These are phyloP conservation scores for Plectosphaerella sp. DNA, from an alignment of 2,329 filamentous ascomycete species.

Conservation along the genomic window DNA sequence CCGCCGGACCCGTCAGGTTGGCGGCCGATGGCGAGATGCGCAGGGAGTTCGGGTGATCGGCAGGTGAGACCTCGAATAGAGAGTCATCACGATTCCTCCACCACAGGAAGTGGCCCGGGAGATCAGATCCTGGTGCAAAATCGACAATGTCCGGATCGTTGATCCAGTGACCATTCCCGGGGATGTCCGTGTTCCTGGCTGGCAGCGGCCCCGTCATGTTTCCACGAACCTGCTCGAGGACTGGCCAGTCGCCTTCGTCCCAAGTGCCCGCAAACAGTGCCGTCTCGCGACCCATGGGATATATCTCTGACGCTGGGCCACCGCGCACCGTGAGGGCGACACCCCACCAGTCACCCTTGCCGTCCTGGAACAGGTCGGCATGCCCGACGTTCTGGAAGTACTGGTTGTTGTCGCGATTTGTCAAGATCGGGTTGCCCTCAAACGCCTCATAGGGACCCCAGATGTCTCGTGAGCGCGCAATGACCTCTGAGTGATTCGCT, in stretches of 20 bases:
- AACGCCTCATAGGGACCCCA: slow-evolving; percentile 38
- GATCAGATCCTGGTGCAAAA: slow-evolving; percentile 28
- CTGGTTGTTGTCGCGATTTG: slow-evolving; percentile 28
- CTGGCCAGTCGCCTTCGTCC: slow-evolving; percentile 43
- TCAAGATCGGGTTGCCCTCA: slow-evolving; percentile 39
- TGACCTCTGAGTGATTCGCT: slow-evolving; percentile 33
- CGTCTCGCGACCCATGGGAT: slow-evolving; percentile 51
- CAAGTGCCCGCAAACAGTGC: slow-evolving; percentile 44
- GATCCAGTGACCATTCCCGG: slow-evolving; percentile 36
- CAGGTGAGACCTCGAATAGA: slow-evolving; percentile 30
- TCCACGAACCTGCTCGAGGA: slow-evolving; percentile 35
- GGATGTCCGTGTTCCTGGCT: slow-evolving; percentile 20
- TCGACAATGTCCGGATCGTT: slow-evolving; percentile 37
- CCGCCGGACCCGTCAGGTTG: slow-evolving; percentile 12
- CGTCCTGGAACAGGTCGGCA: slow-evolving; percentile 39
- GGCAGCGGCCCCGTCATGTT: slow-evolving; percentile 37
- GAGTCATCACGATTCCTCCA: slow-evolving; percentile 37
- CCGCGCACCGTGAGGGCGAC: slow-evolving; percentile 40
- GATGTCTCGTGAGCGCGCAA: slow-evolving; percentile 33
- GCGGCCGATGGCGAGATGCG: slow-evolving; percentile 11
- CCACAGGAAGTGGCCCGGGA: slow-evolving; percentile 41
- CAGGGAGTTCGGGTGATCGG: slow-evolving; percentile 30
- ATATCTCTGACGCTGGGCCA: slow-evolving; percentile 33
- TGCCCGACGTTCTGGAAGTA: slow-evolving; percentile 41
- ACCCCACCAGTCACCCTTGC: slow-evolving; percentile 46